Conservation (phyloP, 225 moss, liverwort and hornwort species). For the Antitrichia curtipendula region DNA sequence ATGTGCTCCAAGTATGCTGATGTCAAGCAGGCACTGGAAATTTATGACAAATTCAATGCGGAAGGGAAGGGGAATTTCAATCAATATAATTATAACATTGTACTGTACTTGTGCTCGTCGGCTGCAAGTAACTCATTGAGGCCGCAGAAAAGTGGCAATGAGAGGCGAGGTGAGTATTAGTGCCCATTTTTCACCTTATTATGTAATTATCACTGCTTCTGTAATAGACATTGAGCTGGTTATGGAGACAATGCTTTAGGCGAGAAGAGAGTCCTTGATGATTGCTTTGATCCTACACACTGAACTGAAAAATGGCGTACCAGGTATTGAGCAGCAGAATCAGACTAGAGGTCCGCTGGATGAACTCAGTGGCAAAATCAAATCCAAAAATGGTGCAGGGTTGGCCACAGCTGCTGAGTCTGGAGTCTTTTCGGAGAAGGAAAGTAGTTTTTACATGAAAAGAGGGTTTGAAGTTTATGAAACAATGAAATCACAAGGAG, state of each 20-base stretch:
- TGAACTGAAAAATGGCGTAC: background rate
- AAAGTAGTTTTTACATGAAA: constrained; percentile 30
- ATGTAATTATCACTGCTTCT: background rate
- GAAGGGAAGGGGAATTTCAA: constrained; percentile 53
- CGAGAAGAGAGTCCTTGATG: background rate
- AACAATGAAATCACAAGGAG: constrained; percentile 53
- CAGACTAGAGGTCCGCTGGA: constrained; percentile 14
- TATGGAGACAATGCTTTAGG: background rate
- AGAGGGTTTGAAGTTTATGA: constrained; percentile 81
- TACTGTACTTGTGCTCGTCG: constrained; percentile 78
- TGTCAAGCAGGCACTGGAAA: constrained; percentile 62
- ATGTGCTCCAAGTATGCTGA: constrained; percentile 89
- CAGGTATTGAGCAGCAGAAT: constrained; percentile 24
- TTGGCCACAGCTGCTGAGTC: constrained; percentile 8
- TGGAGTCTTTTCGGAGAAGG: constrained; percentile 26
- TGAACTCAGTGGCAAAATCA: constrained; percentile 5
- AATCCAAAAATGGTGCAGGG: background rate
- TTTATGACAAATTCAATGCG: constrained; percentile 55
- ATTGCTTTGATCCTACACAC: background rate
- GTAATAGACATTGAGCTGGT: background rate
- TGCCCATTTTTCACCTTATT: background rate
- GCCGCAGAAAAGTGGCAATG: constrained; percentile 63
- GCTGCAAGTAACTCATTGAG: constrained; percentile 62
- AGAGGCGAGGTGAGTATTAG: constrained; percentile 23
- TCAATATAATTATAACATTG: constrained; percentile 80